A percentile compares a stretch with the other conserved stretches of the same genome.
phyloP scores from a whole-genome alignment of 2,329 filamentous ascomycete species.

The Arachnopeziza araneosa region DNA sequence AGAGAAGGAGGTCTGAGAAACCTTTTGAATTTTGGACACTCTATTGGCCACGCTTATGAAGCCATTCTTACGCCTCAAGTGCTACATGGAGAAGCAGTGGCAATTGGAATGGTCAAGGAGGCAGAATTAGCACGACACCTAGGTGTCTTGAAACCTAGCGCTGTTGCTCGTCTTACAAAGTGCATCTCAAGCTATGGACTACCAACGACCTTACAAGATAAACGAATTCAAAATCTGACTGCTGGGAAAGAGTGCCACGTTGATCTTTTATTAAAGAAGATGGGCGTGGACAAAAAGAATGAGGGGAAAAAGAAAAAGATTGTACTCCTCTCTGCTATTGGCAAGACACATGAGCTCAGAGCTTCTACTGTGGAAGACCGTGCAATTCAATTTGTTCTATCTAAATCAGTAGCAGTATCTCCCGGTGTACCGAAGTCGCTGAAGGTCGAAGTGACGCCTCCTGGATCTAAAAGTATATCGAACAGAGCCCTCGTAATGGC shows the following conservation, averaged over 20 bases:
- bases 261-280: slow-evolving; percentile 79
- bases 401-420: slow-evolving; percentile 67
- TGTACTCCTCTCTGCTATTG: slow-evolving; percentile 85
- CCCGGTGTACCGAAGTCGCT: slow-evolving; percentile 64
- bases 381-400: slow-evolving; percentile 77
- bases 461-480: slow-evolving; percentile 95
- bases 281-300: slow-evolving; percentile 99
- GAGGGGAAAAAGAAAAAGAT: slow-evolving; percentile 94
- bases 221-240: slow-evolving; percentile 73
- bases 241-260: slow-evolving; percentile 85
- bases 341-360: slow-evolving; percentile 77
- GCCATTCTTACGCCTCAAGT: slow-evolving; percentile 93
- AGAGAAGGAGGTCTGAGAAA: slow-evolving; percentile 91
- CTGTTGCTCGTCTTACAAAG: slow-evolving; percentile 83
- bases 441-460: slow-evolving; percentile 73
- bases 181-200: slow-evolving; percentile 92
- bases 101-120: slow-evolving; percentile 98
- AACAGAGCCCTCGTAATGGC: slow-evolving; percentile 93
- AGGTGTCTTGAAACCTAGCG: slow-evolving; percentile 76
- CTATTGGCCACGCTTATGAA: slow-evolving; percentile 94
- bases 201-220: slow-evolving; percentile 79
- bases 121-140: slow-evolving; percentile 88
- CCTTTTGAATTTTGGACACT: slow-evolving; percentile 94
- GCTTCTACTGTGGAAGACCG: slow-evolving; percentile 86
- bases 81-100: slow-evolving; percentile 90